Percentiles rank a stretch among this genome's conserved stretches.
phyloP scores from a whole-genome alignment of 2,329 filamentous ascomycete genomes.

The Dichotomopilus funicola region DNA sequence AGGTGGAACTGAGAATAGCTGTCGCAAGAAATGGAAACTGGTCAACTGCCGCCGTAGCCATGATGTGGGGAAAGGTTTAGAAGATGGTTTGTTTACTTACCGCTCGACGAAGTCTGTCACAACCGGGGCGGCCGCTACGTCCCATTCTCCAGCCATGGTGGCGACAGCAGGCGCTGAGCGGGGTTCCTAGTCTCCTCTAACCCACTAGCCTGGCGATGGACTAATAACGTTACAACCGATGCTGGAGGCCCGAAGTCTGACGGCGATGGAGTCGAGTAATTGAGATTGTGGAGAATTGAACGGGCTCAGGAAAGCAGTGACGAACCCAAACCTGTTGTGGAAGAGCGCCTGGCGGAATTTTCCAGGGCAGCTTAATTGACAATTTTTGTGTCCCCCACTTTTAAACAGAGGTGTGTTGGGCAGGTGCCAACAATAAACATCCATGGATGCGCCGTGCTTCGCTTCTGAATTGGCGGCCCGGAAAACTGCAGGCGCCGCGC shows the following conservation, averaged over 20 bases:
- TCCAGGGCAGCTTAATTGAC: not conserved
- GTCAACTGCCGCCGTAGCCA: not conserved
- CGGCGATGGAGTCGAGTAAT: not conserved
- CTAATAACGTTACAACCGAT: not conserved
- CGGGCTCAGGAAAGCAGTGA: not conserved
- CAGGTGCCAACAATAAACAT: no score
- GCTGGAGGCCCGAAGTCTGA: not conserved
- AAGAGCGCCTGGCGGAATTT: not conserved
- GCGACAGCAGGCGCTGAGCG: conserved; percentile 2
- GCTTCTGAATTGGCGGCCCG: no score
- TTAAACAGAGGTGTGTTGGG: not conserved
- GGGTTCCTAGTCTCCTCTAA: not conserved
- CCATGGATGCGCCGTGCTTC: no score
- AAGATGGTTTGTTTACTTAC: conserved; percentile 1
- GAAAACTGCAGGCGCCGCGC: no score
- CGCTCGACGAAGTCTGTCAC: conserved; percentile 5
- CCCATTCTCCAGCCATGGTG: conserved; percentile 8
- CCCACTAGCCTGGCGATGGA: not conserved
- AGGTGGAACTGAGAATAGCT: conserved; percentile 8
- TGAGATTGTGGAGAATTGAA: not conserved
- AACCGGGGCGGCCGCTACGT: not conserved
- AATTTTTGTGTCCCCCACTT: not conserved
- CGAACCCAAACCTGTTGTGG: not conserved
- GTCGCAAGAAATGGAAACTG: not conserved
- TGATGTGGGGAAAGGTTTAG: not conserved